A percentile compares a stretch with the other conserved stretches of the same genome.
Conservation (phyloP, 257 asterid genomes). For the Solanum arcanum region DNA sequence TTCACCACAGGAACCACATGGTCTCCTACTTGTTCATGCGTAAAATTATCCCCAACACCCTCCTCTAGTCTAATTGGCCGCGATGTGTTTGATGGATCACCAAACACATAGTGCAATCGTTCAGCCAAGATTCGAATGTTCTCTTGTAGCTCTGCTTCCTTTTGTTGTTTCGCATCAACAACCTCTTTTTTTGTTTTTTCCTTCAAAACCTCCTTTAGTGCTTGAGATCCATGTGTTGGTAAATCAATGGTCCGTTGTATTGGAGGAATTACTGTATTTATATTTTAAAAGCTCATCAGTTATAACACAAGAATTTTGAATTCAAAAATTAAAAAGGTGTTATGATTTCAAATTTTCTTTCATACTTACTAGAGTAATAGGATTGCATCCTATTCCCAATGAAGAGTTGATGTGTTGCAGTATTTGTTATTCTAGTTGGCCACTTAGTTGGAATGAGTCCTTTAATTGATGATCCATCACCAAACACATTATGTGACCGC, state of each 20-base stretch:
- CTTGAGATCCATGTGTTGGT: neutral
- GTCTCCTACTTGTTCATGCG: too few species aligned
- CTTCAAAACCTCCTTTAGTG: neutral
- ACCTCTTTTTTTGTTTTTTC: neutral
- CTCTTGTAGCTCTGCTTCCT: neutral
- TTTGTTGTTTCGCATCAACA: neutral
- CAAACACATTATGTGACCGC: neutral
- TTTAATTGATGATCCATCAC: too few species aligned
- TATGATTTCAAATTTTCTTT: neutral
- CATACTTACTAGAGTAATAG: too few species aligned
- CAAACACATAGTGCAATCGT: neutral
- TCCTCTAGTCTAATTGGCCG: too few species aligned
- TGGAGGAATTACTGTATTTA: too few species aligned
- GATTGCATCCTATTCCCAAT: too few species aligned
- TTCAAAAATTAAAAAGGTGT: neutral
- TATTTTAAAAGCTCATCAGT: neutral
- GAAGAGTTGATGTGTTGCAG: neutral
- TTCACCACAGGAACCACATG: too few species aligned
- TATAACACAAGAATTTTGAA: too few species aligned
- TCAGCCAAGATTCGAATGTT: neutral
- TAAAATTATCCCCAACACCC: too few species aligned
- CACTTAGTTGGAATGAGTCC: neutral
- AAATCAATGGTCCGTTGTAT: neutral
- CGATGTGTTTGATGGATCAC: neutral
- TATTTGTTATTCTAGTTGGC: neutral